A percentile compares a stretch with the other conserved stretches of the same genome.
Conservation (phyloP, 1,284 basidiomycete species). For the Ceratobasidium sp. region DNA sequence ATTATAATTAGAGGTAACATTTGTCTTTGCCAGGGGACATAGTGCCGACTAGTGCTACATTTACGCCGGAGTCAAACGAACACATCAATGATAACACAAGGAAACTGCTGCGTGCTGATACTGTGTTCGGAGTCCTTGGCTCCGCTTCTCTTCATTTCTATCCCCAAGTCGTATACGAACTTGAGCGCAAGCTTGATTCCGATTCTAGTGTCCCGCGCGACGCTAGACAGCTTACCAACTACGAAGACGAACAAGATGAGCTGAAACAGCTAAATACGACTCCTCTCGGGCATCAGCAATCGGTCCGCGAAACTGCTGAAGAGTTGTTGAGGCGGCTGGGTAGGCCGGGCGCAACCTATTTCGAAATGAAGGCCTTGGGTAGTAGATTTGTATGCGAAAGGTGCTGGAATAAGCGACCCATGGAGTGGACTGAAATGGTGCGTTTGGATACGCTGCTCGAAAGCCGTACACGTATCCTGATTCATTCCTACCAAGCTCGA, state of each 20-base stretch:
- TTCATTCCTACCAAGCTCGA: not conserved
- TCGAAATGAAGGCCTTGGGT: constrained; percentile 33
- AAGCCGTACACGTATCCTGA: not conserved
- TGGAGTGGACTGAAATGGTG: constrained; percentile 33
- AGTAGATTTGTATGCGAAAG: constrained; percentile 23
- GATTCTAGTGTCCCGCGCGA: not conserved
- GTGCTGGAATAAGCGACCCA: constrained; percentile 31
- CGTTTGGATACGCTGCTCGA: not conserved
- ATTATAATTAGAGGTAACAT: not conserved
- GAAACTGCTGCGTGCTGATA: constrained; percentile 7
- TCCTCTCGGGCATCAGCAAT: not conserved
- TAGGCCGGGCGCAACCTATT: constrained; percentile 21
- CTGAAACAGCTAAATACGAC: not conserved
- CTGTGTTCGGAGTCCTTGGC: not conserved
- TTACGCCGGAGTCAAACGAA: not conserved
- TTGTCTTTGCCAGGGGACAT: not conserved
- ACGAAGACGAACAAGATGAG: not conserved
- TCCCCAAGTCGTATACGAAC: constrained; percentile 3
- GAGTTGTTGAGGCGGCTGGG: constrained; percentile 14
- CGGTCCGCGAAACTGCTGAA: constrained; percentile 3
- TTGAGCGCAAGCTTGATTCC: constrained; percentile 7
- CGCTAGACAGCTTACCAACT: not conserved
- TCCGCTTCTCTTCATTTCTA: not conserved
- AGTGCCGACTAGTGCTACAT: not conserved
- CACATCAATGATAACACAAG: not conserved